phyloP scores from a whole-genome alignment of 73 alveolate species.

The Paramecium primaurelia region DNA sequence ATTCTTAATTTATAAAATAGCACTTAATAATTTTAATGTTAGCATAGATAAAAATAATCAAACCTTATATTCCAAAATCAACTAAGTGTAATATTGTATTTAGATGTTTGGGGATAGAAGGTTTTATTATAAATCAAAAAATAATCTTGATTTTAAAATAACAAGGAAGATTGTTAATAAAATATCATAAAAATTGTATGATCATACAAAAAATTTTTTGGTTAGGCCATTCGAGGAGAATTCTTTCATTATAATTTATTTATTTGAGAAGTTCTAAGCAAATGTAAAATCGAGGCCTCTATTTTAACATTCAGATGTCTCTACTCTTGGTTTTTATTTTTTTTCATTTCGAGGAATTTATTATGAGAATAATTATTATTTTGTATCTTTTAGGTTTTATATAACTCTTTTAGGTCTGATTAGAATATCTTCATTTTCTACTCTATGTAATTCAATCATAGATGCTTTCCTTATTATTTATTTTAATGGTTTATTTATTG shows the following conservation, averaged over 20 bases:
- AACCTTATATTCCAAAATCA: too few relatives aligned
- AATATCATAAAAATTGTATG: not conserved
- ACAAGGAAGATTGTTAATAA: not conserved
- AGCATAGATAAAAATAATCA: too few relatives aligned
- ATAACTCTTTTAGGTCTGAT: not conserved
- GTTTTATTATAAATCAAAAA: not conserved
- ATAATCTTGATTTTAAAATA: not conserved
- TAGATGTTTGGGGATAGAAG: too few relatives aligned
- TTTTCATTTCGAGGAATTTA: not conserved
- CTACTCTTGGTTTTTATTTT: not conserved
- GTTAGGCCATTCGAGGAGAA: not conserved
- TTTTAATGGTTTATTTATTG: not conserved
- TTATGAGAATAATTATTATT: not conserved
- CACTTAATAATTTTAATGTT: not conserved
- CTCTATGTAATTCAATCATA: not conserved
- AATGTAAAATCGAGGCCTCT: not conserved
- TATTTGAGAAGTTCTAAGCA: not conserved
- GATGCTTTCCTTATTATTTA: not conserved
- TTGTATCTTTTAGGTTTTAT: not conserved
- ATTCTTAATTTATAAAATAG: not conserved
- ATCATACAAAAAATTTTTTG: constrained; percentile 20
- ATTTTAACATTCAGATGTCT: not conserved
- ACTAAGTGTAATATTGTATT: too few relatives aligned
- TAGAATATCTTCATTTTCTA: not conserved
- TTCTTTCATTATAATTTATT: not conserved